A percentile compares a stretch with the other conserved stretches of the same genome.
Conservation (phyloP, 2,329 filamentous ascomycete genomes). For the Aspergillus sojae region DNA sequence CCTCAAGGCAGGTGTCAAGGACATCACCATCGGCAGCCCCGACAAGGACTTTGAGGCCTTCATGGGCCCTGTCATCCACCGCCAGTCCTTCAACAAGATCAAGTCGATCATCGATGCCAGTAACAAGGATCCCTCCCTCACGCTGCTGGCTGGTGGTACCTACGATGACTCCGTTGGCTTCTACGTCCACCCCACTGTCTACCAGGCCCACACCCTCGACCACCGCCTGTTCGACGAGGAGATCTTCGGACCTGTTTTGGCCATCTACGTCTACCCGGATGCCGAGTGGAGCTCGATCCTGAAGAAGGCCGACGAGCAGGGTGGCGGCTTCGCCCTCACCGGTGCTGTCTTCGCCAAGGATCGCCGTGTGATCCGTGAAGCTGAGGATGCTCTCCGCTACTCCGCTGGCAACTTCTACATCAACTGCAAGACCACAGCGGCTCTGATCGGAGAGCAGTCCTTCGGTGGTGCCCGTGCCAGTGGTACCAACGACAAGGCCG, state of each 20-base stretch:
- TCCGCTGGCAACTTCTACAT: conserved; percentile 48
- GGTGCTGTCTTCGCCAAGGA: conserved; percentile 45
- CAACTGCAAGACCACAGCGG: conserved; percentile 61
- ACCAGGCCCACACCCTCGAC: conserved; percentile 67
- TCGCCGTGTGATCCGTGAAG: conserved; percentile 37
- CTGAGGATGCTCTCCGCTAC: conserved; percentile 40
- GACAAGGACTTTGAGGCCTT: conserved; percentile 59
- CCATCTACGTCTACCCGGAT: conserved; percentile 77
- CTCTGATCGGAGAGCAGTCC: conserved; percentile 71
- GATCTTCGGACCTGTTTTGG: conserved; percentile 77
- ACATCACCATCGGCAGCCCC: conserved; percentile 65
- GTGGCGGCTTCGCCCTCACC: conserved; percentile 40
- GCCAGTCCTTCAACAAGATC: conserved; percentile 76
- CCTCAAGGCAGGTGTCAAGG: conserved; percentile 65
- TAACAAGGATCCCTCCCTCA: conserved; percentile 69
- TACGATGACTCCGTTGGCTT: conserved; percentile 76
- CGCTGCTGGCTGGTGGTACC: conserved; percentile 71
- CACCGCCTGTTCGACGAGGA: conserved; percentile 75
- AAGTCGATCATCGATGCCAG: conserved; percentile 74
- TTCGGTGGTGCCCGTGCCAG: conserved; percentile 71
- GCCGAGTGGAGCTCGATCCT: conserved; percentile 61
- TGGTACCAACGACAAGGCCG: conserved; percentile 73
- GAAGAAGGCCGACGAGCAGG: conserved; percentile 44
- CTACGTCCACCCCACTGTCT: conserved; percentile 80
- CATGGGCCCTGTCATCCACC: conserved; percentile 82